These are phyloP conservation scores for Magnusiomyces suaveolens DNA, from an alignment of 1,139 yeast species.

Conservation along the genomic window DNA sequence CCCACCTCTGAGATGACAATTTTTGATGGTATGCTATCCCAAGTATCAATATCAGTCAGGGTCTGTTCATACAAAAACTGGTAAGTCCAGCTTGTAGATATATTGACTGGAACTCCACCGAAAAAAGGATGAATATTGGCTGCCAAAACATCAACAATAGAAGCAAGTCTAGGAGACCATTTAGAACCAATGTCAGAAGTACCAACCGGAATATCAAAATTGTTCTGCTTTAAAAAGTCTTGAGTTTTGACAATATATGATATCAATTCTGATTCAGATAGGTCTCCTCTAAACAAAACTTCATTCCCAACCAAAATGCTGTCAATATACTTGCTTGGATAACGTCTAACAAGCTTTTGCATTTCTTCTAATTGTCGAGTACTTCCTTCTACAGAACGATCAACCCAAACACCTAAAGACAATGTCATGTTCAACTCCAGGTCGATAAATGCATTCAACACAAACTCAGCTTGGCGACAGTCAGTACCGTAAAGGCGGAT, in stretches of 20 bases:
- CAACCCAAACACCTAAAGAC: conserved; percentile 59
- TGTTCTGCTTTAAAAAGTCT: conserved; percentile 30
- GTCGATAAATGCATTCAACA: conserved; percentile 45
- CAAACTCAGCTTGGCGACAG: conserved; percentile 47
- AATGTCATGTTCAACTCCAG: conserved; percentile 47
- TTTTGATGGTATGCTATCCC: conserved; percentile 21
- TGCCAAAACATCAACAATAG: conserved; percentile 48
- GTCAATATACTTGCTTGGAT: conserved; percentile 43
- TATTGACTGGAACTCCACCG: conserved; percentile 45
- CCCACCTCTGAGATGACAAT: conserved; percentile 55
- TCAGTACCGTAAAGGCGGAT: conserved; percentile 55
- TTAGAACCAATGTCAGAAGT: conserved; percentile 48
- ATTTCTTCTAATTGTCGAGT: conserved; percentile 36
- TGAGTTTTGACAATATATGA: conserved; percentile 39
- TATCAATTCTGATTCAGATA: conserved; percentile 34
- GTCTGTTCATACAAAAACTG: conserved; percentile 42
- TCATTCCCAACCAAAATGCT: conserved; percentile 55
- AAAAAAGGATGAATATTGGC: conserved; percentile 63
- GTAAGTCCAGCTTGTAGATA: conserved; percentile 46
- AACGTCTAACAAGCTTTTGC: conserved; percentile 33
- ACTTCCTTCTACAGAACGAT: conserved; percentile 38
- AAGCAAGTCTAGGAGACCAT: conserved; percentile 27
- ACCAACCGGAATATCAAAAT: conserved; percentile 40
- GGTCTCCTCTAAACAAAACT: conserved; percentile 48
- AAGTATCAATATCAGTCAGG: conserved; percentile 20